Conservation (phyloP, 2,329 filamentous ascomycete species). For the Aspergillus caelatus region DNA sequence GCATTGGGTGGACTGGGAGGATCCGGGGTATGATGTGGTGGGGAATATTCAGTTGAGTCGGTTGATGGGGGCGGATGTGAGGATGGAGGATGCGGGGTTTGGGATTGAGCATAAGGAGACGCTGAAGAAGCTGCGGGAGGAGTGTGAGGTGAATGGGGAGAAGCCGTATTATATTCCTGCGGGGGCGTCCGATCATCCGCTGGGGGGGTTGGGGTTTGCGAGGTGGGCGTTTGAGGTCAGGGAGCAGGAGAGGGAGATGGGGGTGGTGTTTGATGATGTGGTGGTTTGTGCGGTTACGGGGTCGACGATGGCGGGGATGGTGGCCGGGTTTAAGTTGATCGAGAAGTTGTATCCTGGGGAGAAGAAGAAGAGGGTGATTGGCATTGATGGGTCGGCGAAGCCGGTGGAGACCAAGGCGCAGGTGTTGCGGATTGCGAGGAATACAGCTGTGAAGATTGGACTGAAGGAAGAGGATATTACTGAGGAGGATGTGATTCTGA, state of each 20-base stretch:
- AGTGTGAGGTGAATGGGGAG: conserved; percentile 56
- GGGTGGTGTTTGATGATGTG: conserved; percentile 68
- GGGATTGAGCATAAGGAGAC: conserved; percentile 71
- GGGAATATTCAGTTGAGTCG: conserved; percentile 73
- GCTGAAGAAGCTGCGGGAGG: conserved; percentile 56
- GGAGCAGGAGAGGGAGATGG: conserved; percentile 63
- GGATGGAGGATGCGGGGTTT: conserved; percentile 62
- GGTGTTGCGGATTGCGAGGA: conserved; percentile 67
- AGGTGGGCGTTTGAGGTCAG: conserved; percentile 71
- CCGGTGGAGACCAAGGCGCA: conserved; percentile 65
- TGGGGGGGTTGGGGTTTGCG: conserved; percentile 71
- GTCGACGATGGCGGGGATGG: conserved; percentile 70
- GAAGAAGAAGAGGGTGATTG: conserved; percentile 60
- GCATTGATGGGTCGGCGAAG: conserved; percentile 66
- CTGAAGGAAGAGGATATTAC: conserved; percentile 62
- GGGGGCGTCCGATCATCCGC: conserved; percentile 69
- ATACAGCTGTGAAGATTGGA: conserved; percentile 66
- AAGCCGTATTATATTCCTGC: conserved; percentile 74
- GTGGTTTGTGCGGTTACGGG: conserved; percentile 73
- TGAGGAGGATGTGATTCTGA: conserved; percentile 64
- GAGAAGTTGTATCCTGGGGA: conserved; percentile 49
- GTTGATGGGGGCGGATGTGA: conserved; percentile 67
- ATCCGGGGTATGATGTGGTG: conserved; percentile 63
- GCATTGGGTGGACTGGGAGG: conserved; percentile 67
- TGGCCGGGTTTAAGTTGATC: conserved; percentile 70